Evolutionary conservation across 192 early-diverging fungal genomes (phyloP).

Genomic region (Rhizophagus clarus): DNA sequence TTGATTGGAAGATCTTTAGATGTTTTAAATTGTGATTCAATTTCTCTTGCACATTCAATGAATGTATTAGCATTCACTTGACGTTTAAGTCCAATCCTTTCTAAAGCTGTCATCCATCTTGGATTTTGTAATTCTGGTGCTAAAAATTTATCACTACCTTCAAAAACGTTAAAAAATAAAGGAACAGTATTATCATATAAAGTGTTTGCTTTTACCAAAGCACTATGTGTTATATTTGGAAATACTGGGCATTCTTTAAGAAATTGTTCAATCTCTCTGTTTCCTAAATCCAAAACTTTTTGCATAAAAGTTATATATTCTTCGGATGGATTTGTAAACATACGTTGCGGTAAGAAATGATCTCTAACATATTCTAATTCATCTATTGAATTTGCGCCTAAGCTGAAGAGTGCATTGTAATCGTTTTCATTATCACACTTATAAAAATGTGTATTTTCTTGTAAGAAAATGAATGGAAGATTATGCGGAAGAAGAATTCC

Average conservation of each 20-base stretch:
- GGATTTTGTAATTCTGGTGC: neutral
- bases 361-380: conserved; percentile 1
- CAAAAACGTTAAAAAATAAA: neutral
- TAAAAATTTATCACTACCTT: neutral
- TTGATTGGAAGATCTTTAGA: no score
- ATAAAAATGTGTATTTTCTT: neutral
- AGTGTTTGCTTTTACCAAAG: neutral
- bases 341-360: neutral
- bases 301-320: neutral
- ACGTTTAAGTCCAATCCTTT: neutral
- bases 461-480: neutral
- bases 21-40: neutral
- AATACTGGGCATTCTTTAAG: neutral
- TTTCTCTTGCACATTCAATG: conserved; percentile 4
- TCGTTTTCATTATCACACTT: neutral
- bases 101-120: neutral
- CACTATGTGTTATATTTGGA: neutral
- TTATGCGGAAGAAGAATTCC: neutral
- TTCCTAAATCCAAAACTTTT: neutral
- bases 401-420: neutral
- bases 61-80: neutral
- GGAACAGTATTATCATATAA: neutral
- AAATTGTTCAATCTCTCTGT: neutral
- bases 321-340: neutral
- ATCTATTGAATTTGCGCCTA: neutral